Base-by-base conservation (phyloP, 2,329 filamentous ascomycete species). In the Fusarium sp. region DNA sequence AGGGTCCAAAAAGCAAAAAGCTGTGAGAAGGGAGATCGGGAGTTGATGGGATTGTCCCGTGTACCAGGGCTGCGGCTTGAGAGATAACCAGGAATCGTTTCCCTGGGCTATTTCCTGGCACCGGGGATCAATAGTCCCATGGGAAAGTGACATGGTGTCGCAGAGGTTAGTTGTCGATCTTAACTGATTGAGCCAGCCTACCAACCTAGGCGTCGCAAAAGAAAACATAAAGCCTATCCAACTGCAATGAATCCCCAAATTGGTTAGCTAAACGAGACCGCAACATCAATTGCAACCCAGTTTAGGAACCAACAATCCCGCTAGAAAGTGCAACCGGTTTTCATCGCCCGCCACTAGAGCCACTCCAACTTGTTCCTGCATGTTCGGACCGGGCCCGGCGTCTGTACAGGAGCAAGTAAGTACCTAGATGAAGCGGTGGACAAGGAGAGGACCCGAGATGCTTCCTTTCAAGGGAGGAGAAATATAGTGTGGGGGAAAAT, bases 361-460 rank as follows among this genome's bases (percentile, higher is more conserved):
- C 44, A 62, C 64, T 55, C 36, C 31, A 64, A 35, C 22, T 59
- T 57, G 75, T 74, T 74, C 75, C 71, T 77, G 75, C 75, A 71
- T 77, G 44, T 51, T 40, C 42, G 49, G 62, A 35, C 46, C 58
- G 56, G 44, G 55, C 57, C 62, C 49, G 65, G 59, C 46, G 40
- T 42, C 60, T 56, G 44, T 20, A 69, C 22, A 55, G 42, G 24
- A 49, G 20, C 42, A 58, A 11, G 31, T 33, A n/a, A n/a, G n/a
- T n/a, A n/a, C n/a, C n/a, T n/a, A 33, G 59, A 63, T 35, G 36
- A 29, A 36, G 20, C 27, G 20, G 14, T 24, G 24, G 53, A 17
- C 22, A 56, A 33, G 20, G 33, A n/a, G 31, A 31, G 20, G n/a
- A 59, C 62, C 36, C 16, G 57, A 49, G 59, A 24, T 73, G 59